Evolutionary conservation across 225 moss, liverwort and hornwort species (phyloP), one percentile per base, ranked within the genome.

Genomic region (Straminergon stramineum): DNA sequence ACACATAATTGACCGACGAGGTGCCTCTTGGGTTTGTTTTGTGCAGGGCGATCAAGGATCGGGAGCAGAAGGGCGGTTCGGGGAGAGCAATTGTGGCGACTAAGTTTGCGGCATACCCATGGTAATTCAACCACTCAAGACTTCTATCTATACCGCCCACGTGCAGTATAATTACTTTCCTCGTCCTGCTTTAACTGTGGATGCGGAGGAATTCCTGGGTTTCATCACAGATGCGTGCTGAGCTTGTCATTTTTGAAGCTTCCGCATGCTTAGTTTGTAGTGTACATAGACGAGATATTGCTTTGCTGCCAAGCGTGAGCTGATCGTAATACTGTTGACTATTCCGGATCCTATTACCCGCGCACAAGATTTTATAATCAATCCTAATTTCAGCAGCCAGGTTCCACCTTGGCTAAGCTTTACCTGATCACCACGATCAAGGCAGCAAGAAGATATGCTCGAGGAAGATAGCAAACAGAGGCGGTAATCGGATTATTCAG

Each of bases 71-170:
- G 58, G 84, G 92, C 45, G 51, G 88, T 64, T 82, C 85, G 39
- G 82, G 88, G 48, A 77, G 32, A 92, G 88, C 92, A 82, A 53
- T 85, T 77, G 92, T 92, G 90, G 92, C 92, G 56, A 92, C 92
- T n/a, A 92, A 92, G 88, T 92, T 92, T 85, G 92, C 92, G 39
- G 88, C 90, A 67, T 90, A 76, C 12, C 92, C 92, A 90, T 92
- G 92, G 92, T 92, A 82, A 75, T 76, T 77, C 48, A 74, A 43
- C 52, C 83, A 39, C n/a, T 79, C 17, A 35, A 52, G 52, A 57
- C 34, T 71, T 80, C 48, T 82, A 48, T 81, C 51, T 39, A 58
- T 52, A 39, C 75, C 21, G 58, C 62, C 66, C 74, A 4, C 41
- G 22, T 90, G 48, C 70, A 63, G 65, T 34, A 34, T 32, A 67